Evolutionary conservation across 805 yeast species (phyloP).

Genomic region (Candida khao-thaluensis): DNA sequence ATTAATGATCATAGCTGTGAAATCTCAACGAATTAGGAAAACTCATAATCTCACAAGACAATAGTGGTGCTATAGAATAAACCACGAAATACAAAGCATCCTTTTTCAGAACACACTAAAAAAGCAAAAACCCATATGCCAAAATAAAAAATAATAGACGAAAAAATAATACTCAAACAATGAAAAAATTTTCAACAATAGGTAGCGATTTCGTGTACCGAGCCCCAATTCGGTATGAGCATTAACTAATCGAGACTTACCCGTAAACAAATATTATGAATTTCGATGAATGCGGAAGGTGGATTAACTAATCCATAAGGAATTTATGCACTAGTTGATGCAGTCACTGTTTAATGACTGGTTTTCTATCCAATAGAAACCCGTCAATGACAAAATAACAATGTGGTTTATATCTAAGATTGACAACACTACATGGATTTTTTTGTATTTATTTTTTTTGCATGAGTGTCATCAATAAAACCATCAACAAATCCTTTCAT

Average conservation of each 20-base stretch:
- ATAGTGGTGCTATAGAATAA: too few relatives aligned
- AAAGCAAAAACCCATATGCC: neutral
- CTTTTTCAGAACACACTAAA: neutral
- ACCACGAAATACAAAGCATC: too few relatives aligned
- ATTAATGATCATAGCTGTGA: too few relatives aligned
- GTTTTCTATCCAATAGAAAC: neutral
- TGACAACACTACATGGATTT: neutral
- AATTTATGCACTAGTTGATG: neutral
- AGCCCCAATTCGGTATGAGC: neutral
- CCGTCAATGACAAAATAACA: neutral
- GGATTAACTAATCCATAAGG: neutral
- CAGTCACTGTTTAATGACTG: neutral
- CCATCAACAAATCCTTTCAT: conserved; percentile 13
- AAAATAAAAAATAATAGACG: conserved; percentile 5
- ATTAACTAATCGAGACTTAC: neutral
- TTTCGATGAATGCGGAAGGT: neutral
- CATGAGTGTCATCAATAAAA: conserved; percentile 5
- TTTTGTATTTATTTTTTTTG: conserved; percentile 1
- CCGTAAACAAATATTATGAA: conserved; percentile 2
- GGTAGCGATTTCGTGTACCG: neutral
- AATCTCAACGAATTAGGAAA: neutral
- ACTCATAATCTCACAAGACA: too few relatives aligned
- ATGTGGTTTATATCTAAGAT: neutral
- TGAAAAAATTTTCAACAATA: neutral
- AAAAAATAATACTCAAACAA: conserved; percentile 1